Conservation (phyloP, 2,329 filamentous ascomycete genomes). For the Penicillium sp. region DNA sequence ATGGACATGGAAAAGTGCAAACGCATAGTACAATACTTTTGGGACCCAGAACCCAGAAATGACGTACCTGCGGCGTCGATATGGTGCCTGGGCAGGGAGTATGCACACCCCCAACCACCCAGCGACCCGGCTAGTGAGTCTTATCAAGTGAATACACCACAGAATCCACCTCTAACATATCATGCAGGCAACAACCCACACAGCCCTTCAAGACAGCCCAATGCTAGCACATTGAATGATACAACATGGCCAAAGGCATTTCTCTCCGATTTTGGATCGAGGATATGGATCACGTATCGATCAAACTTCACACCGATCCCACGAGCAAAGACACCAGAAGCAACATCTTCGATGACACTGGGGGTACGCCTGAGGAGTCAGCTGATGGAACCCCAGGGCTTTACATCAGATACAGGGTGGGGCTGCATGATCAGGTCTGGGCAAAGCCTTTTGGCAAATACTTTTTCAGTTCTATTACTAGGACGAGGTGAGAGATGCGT, state of each 20-base stretch:
- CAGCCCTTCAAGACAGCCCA: neutral
- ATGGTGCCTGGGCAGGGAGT: constrained; percentile 74
- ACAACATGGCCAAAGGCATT: constrained; percentile 74
- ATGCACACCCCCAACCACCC: constrained; percentile 36
- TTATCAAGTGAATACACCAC: neutral
- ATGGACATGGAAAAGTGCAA: constrained; percentile 75
- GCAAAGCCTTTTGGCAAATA: constrained; percentile 87
- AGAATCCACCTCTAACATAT: neutral
- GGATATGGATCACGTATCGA: constrained; percentile 94
- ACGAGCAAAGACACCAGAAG: constrained; percentile 71
- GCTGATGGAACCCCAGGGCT: constrained; percentile 73
- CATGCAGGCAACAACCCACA: neutral
- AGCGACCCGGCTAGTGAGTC: neutral
- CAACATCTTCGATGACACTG: constrained; percentile 70
- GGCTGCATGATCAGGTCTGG: constrained; percentile 98
- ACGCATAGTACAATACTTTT: constrained; percentile 84
- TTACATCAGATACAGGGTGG: constrained; percentile 93
- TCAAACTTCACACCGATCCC: constrained; percentile 81
- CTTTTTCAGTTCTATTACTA: constrained; percentile 67
- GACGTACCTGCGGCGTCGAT: constrained; percentile 67
- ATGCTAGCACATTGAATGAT: constrained; percentile 4
- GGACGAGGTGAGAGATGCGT: constrained; percentile 63
- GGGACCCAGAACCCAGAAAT: constrained; percentile 85
- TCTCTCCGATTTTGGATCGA: constrained; percentile 86
- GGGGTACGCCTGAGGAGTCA: constrained; percentile 79